Base-by-base conservation (phyloP, 257 asterid genomes). In the Rauvolfia tetraphylla region DNA sequence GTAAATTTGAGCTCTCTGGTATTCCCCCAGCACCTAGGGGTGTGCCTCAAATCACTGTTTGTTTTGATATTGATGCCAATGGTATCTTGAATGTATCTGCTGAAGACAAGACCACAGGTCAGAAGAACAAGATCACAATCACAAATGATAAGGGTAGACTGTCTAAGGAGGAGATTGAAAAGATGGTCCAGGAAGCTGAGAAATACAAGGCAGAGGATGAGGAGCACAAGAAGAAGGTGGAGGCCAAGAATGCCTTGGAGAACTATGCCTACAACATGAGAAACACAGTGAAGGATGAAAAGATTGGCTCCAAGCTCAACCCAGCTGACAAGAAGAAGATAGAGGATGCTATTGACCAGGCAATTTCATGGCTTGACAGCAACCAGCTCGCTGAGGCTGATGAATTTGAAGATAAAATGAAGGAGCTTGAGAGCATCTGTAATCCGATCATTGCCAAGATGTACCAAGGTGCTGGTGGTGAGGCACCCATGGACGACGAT, bases 1-100 rank as follows among this genome's bases (percentile, higher is more conserved):
- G 85, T 70, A 82, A 78, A 78, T 82, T 82, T 56, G 85, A 82
- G 82, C 82, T 84, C 20, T 84, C 87, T 27, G 87, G 85, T 42
- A 84, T 84, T 11, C 87, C 87, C 13, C 87, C 87, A 20, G 87
- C 87, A 20, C 87, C 87, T 3, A 69, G 87, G 33, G 87, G 87
- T 23, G 87, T 84, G 25, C 87, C 87, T 6, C 87, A 84, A 67
- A 84, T 84, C 63, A 84, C 84, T 0, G 88, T 84, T 34, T 84
- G 88, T 41, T 84, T 84, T 39, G 87, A 84, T 33, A 84, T 84
- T 38, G 87, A 84, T 22, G 87, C 87, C 42, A 84, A 84, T 18
- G 86, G 88, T 38, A 84, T 84, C 63, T 33, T 84, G 49, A 84
- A 84, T 25, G 85, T 82, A 62, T 78, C 85, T 20, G 85, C 82